A percentile compares a stretch with the other conserved stretches of the same genome.
phyloP scores from a whole-genome alignment of 2,329 filamentous ascomycete species.

The Clarireedia monteithiana region DNA sequence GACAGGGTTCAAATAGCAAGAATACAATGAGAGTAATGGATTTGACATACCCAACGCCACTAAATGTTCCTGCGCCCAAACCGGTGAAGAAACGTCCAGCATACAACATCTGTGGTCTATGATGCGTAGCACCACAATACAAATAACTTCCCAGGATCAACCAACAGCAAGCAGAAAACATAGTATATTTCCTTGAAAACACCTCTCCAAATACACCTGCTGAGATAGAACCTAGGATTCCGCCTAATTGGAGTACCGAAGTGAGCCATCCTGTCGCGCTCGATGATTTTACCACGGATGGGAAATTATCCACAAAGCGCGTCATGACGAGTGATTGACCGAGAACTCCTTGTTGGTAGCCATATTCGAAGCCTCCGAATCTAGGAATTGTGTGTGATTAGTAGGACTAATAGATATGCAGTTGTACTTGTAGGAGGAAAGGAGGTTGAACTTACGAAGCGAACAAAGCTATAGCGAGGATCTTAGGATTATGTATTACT shows the following conservation, averaged over 20 bases:
- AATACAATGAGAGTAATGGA: neutral
- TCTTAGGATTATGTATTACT: too few relatives aligned
- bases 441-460: too few relatives aligned
- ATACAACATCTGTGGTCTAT: conserved; percentile 36
- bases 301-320: conserved; percentile 42
- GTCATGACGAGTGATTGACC: conserved; percentile 47
- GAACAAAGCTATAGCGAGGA: too few relatives aligned
- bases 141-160: conserved; percentile 39
- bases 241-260: conserved; percentile 32
- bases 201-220: conserved; percentile 42
- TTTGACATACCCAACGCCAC: neutral
- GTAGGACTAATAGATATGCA: too few relatives aligned
- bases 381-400: conserved; percentile 20
- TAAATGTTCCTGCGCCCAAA: too few relatives aligned
- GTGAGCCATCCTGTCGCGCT: neutral
- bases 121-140: conserved; percentile 35
- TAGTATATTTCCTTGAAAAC: conserved; percentile 44
- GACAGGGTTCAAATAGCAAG: neutral
- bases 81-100: conserved; percentile 35
- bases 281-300: conserved; percentile 30
- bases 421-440: too few relatives aligned
- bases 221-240: conserved; percentile 34
- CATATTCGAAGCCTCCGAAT: conserved; percentile 45
- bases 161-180: conserved; percentile 42
- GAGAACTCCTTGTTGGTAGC: conserved; percentile 47